Base-by-base conservation (phyloP, 441 rosid species). In the Arabidopsis lyrata region DNA sequence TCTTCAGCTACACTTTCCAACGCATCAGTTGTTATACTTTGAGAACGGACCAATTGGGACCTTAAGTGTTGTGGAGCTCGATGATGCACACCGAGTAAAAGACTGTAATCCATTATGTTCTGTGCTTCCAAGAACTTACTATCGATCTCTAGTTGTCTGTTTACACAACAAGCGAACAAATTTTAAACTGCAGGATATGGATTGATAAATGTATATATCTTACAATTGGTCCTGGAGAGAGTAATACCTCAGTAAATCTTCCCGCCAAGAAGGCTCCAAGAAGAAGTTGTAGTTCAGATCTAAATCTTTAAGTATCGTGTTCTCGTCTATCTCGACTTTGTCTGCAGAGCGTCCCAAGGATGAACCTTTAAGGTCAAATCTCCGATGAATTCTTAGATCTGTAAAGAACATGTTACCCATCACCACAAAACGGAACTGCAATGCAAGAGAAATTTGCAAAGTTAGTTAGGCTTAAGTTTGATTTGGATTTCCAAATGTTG, bases 361-460 rank as follows among this genome's bases (percentile, higher is more conserved):
- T 5, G 99, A 95, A 69, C 99, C 99, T 82, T 95, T 95, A 81
- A 95, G 86, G 84, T 95, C 99, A 74, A 86, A 95, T 84, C 98
- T 87, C 72, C 99, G 79, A 68, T 95, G 99, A 70, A 95, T 92
- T 83, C 97, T 87, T 65, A 95, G 77, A 82, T 95, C 99, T 56
- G 98, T 95, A 84, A 95, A 95, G 93, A 95, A 92, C 99, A 95
- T 88, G 74, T 95, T 95, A 63, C 99, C 99, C 99, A 95, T 95
- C 83, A 95, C 99, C 70, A 95, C 99, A 79, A 92, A 95, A 42
- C 98, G 92, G 79, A 95, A 95, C 99, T 95, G 96, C 85, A 62
- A 80, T 29, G 54, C 68, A 82, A 69, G 48, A 75, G 74, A 78
- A 32, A 74, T 74, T 77, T 58, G 71, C 32, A 53, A 41, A 70